Evolutionary conservation across 2,329 filamentous ascomycete genomes (phyloP), one percentile per base, ranked within the genome.

Genomic region (Fusarium subglutinans): DNA sequence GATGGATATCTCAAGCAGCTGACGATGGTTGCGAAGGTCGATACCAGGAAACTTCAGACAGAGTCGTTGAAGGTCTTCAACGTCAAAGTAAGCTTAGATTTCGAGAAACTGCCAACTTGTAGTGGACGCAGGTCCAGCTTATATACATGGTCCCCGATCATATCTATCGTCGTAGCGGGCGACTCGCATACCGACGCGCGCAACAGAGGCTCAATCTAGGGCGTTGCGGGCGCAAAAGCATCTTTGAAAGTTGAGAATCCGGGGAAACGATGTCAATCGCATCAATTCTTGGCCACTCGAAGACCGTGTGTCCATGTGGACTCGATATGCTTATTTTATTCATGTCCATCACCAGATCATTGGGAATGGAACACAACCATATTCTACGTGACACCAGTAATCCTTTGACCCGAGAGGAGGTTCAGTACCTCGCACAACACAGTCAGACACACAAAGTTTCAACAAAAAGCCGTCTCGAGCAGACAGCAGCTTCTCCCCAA

Each of bases 171-270:
- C 64, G 56, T 24, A 58, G 64, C 73, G 76, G 77, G 76, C 73
- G 74, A 56, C 75, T 78, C 71, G 76, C 79, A 80, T 80, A 55
- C 51, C 65, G 68, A 80, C 79, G 79, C 79, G 79, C 77, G 79
- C 79, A 80, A 73, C 63, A 53, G 33, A 72, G 63, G 67, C 64
- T 50, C 66, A 50, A 69, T 57, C 37, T 63, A 79, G 73, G 69
- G 76, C 74, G 77, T 73, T 80, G 79, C 79, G 79, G 79, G 78
- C 79, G 79, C 73, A 78, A 71, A 70, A 60, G 13, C 60, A 66
- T 59, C 65, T 44, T 70, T 60, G 51, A 66, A 64, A 72, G 63
- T 63, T 66, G 33, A 40, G 51, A 75, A 59, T 73, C 69, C 24
- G 72, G 72, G 69, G 72, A 63, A 62, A 45, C 35, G 28, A 43